A percentile compares a stretch with the other conserved stretches of the same genome.
These are phyloP conservation scores for Hypomyces rosellus DNA, from an alignment of 2,329 filamentous ascomycete species.

Conservation along the genomic window DNA sequence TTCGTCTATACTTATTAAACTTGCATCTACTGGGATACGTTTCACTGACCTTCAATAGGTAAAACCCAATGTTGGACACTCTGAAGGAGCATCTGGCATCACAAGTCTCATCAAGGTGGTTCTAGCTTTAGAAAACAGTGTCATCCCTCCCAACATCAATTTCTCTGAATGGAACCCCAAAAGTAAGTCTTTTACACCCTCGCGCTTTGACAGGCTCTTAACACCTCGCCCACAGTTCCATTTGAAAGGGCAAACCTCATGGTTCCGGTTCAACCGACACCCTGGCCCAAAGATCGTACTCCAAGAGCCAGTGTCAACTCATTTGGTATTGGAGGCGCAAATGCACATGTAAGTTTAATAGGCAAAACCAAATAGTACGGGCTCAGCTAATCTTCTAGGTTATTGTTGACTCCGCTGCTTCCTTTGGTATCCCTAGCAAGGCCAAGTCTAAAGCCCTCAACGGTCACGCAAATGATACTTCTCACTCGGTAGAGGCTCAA, in stretches of 20 bases:
- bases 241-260: constrained; percentile 17
- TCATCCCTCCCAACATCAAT: constrained; percentile 35
- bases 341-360: constrained; percentile 23
- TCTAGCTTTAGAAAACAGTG: constrained; percentile 32
- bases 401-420: neutral
- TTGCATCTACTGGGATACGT: too few species aligned
- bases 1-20: constrained; percentile 13
- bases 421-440: neutral
- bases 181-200: constrained; percentile 21
- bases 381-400: neutral
- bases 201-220: too few species aligned
- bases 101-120: constrained; percentile 37
- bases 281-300: constrained; percentile 29
- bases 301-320: constrained; percentile 25
- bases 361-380: neutral
- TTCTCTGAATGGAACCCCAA: constrained; percentile 29
- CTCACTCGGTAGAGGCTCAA: neutral
- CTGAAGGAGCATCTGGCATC: constrained; percentile 38
- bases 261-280: constrained; percentile 23
- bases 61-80: constrained; percentile 38
- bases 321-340: constrained; percentile 32
- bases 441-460: too few species aligned
- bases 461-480: too few species aligned
- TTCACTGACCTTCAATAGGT: constrained; percentile 20
- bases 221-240: too few species aligned